Evolutionary conservation across 805 yeast species (phyloP).

Genomic region (Zygotorulaspora florentina): DNA sequence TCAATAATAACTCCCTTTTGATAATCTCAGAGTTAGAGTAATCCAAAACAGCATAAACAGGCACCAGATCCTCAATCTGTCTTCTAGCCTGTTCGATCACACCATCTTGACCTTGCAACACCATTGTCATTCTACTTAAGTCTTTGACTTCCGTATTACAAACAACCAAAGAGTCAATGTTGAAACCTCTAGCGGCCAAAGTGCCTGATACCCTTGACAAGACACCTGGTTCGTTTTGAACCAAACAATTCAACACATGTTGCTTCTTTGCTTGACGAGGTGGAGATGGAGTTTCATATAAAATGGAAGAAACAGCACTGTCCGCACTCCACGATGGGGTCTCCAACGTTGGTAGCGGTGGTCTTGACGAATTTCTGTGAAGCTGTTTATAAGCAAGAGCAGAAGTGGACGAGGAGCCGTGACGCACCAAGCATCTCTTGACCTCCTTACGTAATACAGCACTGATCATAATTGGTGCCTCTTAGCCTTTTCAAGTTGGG

Average conservation of each 20-base stretch:
- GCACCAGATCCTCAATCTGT: slow-evolving; percentile 95
- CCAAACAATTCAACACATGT: slow-evolving; percentile 93
- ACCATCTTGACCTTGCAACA: slow-evolving; percentile 89
- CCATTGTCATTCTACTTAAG: slow-evolving; percentile 94
- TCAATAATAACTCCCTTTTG: slow-evolving; percentile 84
- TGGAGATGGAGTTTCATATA: slow-evolving; percentile 78
- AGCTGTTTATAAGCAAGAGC: slow-evolving; percentile 92
- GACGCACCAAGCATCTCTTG: slow-evolving; percentile 16
- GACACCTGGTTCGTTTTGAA: slow-evolving; percentile 98
- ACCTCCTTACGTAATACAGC: slow-evolving; percentile 17
- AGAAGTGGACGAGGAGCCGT: slow-evolving; percentile 66
- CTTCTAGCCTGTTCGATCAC: slow-evolving; percentile 97
- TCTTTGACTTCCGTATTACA: slow-evolving; percentile 95
- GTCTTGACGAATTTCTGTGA: slow-evolving; percentile 81
- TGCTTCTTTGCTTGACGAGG: slow-evolving; percentile 60
- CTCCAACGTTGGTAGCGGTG: slow-evolving; percentile 88
- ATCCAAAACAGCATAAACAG: slow-evolving; percentile 96
- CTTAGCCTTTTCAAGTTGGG: not conserved
- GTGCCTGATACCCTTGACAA: slow-evolving; percentile 89
- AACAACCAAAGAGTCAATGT: slow-evolving; percentile 94
- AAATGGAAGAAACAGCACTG: slow-evolving; percentile 91
- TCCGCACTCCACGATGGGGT: slow-evolving; percentile 95
- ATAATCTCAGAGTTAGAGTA: slow-evolving; percentile 87
- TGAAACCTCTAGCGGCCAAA: slow-evolving; percentile 96
- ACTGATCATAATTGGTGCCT: slow-evolving; percentile 17